Evolutionary conservation across 1,139 yeast genomes (phyloP), one percentile per base, ranked within the genome.

Genomic region (Candida sp.): DNA sequence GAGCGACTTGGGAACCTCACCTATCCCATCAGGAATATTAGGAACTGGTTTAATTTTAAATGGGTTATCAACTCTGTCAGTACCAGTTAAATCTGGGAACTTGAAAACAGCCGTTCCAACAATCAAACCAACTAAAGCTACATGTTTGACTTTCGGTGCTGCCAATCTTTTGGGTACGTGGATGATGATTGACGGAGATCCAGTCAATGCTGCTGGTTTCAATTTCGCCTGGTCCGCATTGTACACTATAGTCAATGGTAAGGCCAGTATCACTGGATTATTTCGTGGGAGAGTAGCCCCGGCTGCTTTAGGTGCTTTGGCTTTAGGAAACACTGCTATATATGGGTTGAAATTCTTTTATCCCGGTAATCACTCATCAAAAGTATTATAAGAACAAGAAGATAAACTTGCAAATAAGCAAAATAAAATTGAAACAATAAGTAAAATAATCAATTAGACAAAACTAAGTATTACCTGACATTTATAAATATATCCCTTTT

Each of bases 121-220:
- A 8, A 54, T 66, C 6, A 63, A 62, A 48, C 79, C 79, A 3
- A 64, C 77, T 2, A 57, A 58, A 40, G 53, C 59, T 2, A 63
- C 75, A 6, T 70, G 77, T 48, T 64, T 61, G 37, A 53, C 66
- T 6, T 89, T 88, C 60, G 91, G 95, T 5, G 68, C 80, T 1
- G 84, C 91, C 29, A 73, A 81, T 51, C 87, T 85, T 1, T 65
- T 87, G 15, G 97, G 97, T 22, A 88, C 91, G n/a, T 87, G 80
- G 72, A 84, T 91, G 72, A 79, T 86, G 44, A 72, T 72, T 52
- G 98, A 91, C 58, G 87, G 90, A 15, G 97, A 90, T 56, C 68
- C 82, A 33, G 76, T 79, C 42, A 85, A 88, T 64, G 98, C 97
- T 5, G 79, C 96, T 1, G 98, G 97, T 0, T 88, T 93, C 63